These are phyloP conservation scores for Coniferiporia weirii DNA, from an alignment of 1,284 basidiomycete species.

Conservation along the genomic window DNA sequence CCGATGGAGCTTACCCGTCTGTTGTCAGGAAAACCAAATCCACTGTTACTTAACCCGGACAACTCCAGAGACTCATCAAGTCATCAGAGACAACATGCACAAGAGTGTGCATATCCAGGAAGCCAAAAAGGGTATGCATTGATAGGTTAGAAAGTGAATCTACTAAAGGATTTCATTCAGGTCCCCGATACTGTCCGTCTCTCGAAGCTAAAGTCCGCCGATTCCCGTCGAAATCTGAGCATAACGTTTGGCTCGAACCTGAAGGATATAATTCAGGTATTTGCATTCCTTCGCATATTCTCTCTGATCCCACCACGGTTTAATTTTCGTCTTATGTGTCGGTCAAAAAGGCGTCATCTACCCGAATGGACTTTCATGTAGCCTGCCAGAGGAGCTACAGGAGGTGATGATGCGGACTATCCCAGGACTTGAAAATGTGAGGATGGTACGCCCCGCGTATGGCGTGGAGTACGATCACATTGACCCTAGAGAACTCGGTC, in stretches of 20 bases:
- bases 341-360: constrained; percentile 65
- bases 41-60: constrained; percentile 73
- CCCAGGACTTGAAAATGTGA: constrained; percentile 77
- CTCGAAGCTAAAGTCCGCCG: constrained; percentile 83
- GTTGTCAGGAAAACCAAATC: constrained; percentile 60
- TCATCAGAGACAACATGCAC: constrained; percentile 71
- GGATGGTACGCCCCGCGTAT: constrained; percentile 81
- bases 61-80: constrained; percentile 64
- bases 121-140: constrained; percentile 64
- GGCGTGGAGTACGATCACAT: constrained; percentile 92
- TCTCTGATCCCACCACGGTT: background rate
- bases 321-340: background rate
- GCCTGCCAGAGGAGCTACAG: constrained; percentile 80
- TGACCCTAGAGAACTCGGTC: constrained; percentile 75
- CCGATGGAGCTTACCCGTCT: background rate
- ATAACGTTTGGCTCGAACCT: constrained; percentile 86
- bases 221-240: constrained; percentile 67
- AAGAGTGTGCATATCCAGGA: constrained; percentile 81
- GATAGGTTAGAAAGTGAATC: background rate
- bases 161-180: constrained; percentile 31
- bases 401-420: constrained; percentile 77
- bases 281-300: constrained; percentile 16
- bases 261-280: constrained; percentile 83
- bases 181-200: constrained; percentile 88
- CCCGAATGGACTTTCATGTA: constrained; percentile 85